Evolutionary conservation across 345 rosid genomes (phyloP), one percentile per base, ranked within the genome.

Genomic region (Dimocarpus longan): DNA sequence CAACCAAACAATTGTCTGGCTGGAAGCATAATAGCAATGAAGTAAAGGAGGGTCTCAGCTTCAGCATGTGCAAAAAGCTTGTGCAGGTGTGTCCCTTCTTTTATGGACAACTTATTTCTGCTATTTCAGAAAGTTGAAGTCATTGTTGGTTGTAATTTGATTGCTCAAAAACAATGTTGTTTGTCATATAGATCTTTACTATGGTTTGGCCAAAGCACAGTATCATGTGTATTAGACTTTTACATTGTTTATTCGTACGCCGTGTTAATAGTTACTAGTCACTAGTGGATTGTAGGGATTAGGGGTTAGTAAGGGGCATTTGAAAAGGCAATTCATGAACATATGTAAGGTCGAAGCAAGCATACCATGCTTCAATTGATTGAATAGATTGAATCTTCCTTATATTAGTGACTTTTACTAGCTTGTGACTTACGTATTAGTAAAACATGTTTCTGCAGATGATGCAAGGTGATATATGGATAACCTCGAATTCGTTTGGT

Each of bases 401-500:
- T 52, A 11, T 52, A 13, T 52, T 42, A 42, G 52, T 52, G 4
- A 52, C 10, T 68, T 70, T 56, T 37, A 15, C 42, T 57, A 19
- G 39, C 66, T 19, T 39, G 16, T 76, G 56, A 63, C 18, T 59
- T 57, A 26, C 40, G 22, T 24, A 1, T 21, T 66, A 26, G n/a
- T 48, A 65, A 40, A 65, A 50, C 26, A 19, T 66, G 8, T 52
- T 52, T 78, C 1, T 66, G 82, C 90, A 96, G 99, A 90, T 96
- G 98, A 94, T 96, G 99, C 97, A 94, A 85, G 99, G 98, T 63
- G 88, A 91, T 68, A 91, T 96, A 77, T 91, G 95, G 95, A 91
- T 90, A 70, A 88, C 91, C 65, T 85, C 88, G 1, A 90, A 84
- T 75, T 84, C 95, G 18, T 82, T 79, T 18, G 98, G 97, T 73